phyloP scores from a whole-genome alignment of 768 basidiomycete genomes.

The Lactarius akahatsu region DNA sequence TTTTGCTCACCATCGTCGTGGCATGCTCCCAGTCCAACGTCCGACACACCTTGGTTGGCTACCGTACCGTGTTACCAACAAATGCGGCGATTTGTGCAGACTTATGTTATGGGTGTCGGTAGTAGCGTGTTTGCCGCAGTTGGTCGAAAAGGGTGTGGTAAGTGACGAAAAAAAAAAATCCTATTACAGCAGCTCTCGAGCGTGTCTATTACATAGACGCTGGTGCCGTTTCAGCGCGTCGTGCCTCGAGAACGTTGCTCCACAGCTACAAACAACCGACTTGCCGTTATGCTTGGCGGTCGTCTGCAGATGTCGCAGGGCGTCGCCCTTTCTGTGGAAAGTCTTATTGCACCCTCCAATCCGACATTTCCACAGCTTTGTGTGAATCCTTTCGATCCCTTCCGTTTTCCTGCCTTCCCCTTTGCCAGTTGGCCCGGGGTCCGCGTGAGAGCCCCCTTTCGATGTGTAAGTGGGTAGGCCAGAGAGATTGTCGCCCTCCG shows the following conservation, averaged over 20 bases:
- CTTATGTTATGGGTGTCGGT: not conserved
- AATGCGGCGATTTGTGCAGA: not conserved
- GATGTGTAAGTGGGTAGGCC: slow-evolving; percentile 13
- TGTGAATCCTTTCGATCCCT: slow-evolving; percentile 22
- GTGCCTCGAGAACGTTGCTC: slow-evolving; percentile 24
- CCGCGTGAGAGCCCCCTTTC: slow-evolving; percentile 4
- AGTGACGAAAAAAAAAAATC: not conserved
- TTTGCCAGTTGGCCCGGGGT: slow-evolving; percentile 4
- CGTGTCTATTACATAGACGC: slow-evolving; percentile 15
- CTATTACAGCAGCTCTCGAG: not conserved
- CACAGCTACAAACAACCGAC: slow-evolving; percentile 23
- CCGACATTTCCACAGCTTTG: slow-evolving; percentile 24
- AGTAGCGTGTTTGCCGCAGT: not conserved
- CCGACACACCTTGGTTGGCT: not conserved
- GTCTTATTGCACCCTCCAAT: slow-evolving; percentile 24
- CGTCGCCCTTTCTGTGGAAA: slow-evolving; percentile 21
- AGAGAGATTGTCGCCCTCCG: slow-evolving; percentile 5
- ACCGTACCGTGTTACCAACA: not conserved
- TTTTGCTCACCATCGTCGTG: not conserved
- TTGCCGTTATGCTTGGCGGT: slow-evolving; percentile 23
- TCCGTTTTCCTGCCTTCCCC: slow-evolving; percentile 7
- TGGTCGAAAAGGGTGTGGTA: not conserved
- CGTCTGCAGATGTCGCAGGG: slow-evolving; percentile 24
- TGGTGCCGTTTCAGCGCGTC: slow-evolving; percentile 26
- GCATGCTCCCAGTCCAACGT: not conserved